A percentile compares a stretch with the other conserved stretches of the same genome.
Evolutionary conservation across 2,329 filamentous ascomycete species (phyloP).

Genomic region (Cercospora sp.): DNA sequence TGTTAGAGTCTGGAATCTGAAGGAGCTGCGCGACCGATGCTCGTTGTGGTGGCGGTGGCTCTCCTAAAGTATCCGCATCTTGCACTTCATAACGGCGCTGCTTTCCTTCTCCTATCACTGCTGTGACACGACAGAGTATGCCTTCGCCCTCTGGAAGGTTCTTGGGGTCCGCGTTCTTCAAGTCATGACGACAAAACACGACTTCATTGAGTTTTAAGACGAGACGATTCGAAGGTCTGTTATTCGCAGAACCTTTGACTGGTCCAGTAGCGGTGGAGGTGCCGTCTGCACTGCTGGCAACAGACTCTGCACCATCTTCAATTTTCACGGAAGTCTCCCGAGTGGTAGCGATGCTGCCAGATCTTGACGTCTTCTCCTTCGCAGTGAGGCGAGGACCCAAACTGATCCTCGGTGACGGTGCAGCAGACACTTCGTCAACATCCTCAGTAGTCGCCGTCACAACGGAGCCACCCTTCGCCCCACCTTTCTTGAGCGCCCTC

Average conservation of each 20-base stretch:
- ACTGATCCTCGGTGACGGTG: slow-evolving; percentile 38
- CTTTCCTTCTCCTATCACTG: slow-evolving; percentile 56
- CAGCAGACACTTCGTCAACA: slow-evolving; percentile 36
- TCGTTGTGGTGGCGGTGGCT: slow-evolving; percentile 38
- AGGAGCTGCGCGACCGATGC: slow-evolving; percentile 53
- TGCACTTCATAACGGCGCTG: slow-evolving; percentile 56
- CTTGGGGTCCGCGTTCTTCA: slow-evolving; percentile 29
- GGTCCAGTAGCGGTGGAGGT: slow-evolving; percentile 28
- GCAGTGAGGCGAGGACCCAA: slow-evolving; percentile 30
- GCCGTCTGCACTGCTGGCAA: slow-evolving; percentile 48
- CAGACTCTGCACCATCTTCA: slow-evolving; percentile 49
- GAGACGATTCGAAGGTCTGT: slow-evolving; percentile 34
- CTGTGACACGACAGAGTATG: slow-evolving; percentile 53
- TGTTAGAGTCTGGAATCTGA: slow-evolving; percentile 45
- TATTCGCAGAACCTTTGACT: slow-evolving; percentile 35
- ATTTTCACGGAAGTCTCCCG: slow-evolving; percentile 54
- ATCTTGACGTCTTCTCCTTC: slow-evolving; percentile 43
- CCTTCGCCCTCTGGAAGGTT: slow-evolving; percentile 51
- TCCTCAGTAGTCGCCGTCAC: slow-evolving; percentile 33
- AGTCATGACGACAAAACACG: slow-evolving; percentile 53
- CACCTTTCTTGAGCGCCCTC: slow-evolving; percentile 32
- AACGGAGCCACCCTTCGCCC: slow-evolving; percentile 27
- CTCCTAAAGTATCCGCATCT: slow-evolving; percentile 46
- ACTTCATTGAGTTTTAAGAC: slow-evolving; percentile 47
- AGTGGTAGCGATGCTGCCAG: slow-evolving; percentile 48